phyloP scores from a whole-genome alignment of 331 rosid genomes.

The Phaseolus coccineus region DNA sequence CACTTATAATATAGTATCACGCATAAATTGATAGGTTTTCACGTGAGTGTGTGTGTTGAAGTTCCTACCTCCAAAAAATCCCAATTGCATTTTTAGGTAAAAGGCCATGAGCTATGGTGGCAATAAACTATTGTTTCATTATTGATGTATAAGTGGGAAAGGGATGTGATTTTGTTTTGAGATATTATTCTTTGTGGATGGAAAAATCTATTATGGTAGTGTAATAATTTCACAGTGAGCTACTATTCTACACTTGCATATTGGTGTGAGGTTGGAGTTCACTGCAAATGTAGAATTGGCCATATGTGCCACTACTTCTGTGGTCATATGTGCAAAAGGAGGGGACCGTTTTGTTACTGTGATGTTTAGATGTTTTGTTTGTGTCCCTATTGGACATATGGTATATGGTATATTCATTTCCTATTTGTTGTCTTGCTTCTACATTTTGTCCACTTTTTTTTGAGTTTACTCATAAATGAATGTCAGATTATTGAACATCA shows the following conservation, averaged over 20 bases:
- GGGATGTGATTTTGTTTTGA: not conserved
- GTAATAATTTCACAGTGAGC: slow-evolving; percentile 15
- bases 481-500: not conserved
- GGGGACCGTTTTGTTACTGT: slow-evolving; percentile 35
- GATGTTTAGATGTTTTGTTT: not conserved
- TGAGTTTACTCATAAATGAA: not conserved
- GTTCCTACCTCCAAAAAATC: too few species aligned
- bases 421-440: not conserved
- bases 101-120: slow-evolving; percentile 21
- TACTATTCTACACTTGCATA: not conserved
- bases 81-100: not conserved
- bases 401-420: slow-evolving; percentile 3
- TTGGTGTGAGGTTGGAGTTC: not conserved
- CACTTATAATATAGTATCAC: too few species aligned
- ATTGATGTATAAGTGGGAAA: slow-evolving; percentile 9
- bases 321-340: not conserved
- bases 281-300: not conserved
- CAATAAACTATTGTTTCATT: not conserved
- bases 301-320: not conserved
- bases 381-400: not conserved
- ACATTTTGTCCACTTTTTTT: not conserved
- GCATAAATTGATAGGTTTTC: too few species aligned
- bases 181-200: slow-evolving; percentile 37
- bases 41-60: too few species aligned
- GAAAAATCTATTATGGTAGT: slow-evolving; percentile 10